Conservation (phyloP, 805 yeast genomes). For the Saccharomycopsis capsularis region DNA sequence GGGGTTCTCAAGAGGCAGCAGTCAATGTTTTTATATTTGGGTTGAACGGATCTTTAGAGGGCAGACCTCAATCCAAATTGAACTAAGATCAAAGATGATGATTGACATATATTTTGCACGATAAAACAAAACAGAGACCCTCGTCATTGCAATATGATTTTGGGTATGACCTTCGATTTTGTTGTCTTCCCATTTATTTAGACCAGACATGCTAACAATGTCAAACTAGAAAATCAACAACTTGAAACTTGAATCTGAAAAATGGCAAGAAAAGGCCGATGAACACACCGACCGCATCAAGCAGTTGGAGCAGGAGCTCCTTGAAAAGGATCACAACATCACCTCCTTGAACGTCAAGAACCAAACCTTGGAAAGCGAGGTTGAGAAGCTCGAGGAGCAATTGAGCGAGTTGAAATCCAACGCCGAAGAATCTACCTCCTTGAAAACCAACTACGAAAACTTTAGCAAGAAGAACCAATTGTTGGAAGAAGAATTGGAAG, state of each 20-base stretch:
- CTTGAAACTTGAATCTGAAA: conserved; percentile 90
- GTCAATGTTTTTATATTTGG: too few relatives aligned
- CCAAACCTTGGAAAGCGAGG: conserved; percentile 75
- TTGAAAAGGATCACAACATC: conserved; percentile 92
- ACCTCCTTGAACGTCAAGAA: conserved; percentile 89
- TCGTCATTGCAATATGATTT: too few relatives aligned
- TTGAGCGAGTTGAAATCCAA: conserved; percentile 72
- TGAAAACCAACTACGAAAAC: conserved; percentile 85
- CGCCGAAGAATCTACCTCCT: conserved; percentile 85
- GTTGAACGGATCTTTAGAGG: too few relatives aligned
- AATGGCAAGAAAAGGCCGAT: conserved; percentile 96
- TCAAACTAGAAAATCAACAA: conserved; percentile 69
- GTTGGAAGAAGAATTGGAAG: conserved; percentile 87
- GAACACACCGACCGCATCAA: conserved; percentile 75
- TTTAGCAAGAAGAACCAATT: conserved; percentile 82
- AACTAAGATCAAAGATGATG: too few relatives aligned
- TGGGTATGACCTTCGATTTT: too few relatives aligned
- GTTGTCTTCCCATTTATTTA: too few relatives aligned
- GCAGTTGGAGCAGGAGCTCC: conserved; percentile 83
- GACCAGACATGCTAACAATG: too few relatives aligned
- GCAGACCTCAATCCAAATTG: too few relatives aligned
- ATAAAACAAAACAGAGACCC: too few relatives aligned
- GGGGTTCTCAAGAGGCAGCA: too few relatives aligned
- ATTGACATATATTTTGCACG: too few relatives aligned
- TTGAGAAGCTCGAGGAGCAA: conserved; percentile 71